Evolutionary conservation across 257 asterid species (phyloP), one percentile per base, ranked within the genome.

Genomic region (Capsicum rhomboideum): DNA sequence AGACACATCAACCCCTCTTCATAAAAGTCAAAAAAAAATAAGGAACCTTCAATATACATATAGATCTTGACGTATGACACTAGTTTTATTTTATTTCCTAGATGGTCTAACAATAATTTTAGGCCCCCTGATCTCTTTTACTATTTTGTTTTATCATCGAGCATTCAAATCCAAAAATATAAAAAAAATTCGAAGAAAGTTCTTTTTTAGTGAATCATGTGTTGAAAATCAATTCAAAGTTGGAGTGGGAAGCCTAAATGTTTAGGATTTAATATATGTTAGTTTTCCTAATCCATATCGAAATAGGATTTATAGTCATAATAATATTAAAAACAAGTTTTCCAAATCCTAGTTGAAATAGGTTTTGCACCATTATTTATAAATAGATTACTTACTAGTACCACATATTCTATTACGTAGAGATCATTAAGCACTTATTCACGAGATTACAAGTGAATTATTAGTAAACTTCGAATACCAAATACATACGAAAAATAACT

Each of bases 1-100:
- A 1, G 75, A 80, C 83, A 12, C 75, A 21, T 59, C 59, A 80
- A 80, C 83, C 83, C 13, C 83, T 80, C 44, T 21, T 59, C 1
- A 42, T 40, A 21, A 80, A 80, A 58, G 83, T 80, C 72, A 34
- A 56, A 80, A 34, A n/a, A 34, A 56, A 80, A n/a, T 34, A 56
- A 42, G 55, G 72, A n/a, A 80, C 29, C 55, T 34, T 77, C 10
- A 17, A 21, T 72, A 12, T 21, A 44, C 37, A n/a, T 44, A 72
- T 23, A 72, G 56, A 72, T 72, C 80, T 72, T 10, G n/a, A 37
- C 29, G 6, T 18, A 37, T 34, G 52, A 34, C 9, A 34, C 29
- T 37, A 10, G 1, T 68, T 37, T 9, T 29, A 78, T 49, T 23
- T 78, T 77, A 5, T 78, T 59, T 34, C 40, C 40, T n/a, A n/a